phyloP scores from a whole-genome alignment of 352 stramenopile genomes.

The Phytophthora megakarya region DNA sequence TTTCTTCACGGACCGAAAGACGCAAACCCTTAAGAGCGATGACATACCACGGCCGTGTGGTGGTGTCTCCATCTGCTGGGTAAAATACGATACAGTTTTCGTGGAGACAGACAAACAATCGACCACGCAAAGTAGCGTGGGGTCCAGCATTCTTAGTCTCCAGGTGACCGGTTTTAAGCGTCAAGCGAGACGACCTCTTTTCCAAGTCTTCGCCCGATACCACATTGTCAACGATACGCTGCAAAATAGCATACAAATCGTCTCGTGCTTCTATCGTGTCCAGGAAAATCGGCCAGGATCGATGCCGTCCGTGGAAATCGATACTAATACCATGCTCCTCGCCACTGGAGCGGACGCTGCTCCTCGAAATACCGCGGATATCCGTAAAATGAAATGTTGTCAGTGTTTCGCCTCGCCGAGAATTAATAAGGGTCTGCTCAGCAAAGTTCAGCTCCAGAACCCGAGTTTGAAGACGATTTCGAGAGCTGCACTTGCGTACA shows the following conservation, averaged over 20 bases:
- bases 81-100: conserved; percentile 85
- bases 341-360: conserved; percentile 40
- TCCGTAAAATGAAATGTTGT: conserved; percentile 80
- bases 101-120: conserved; percentile 77
- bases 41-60: conserved; percentile 79
- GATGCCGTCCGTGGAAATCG: conserved; percentile 64
- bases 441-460: conserved; percentile 89
- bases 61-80: conserved; percentile 68
- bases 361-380: conserved; percentile 51
- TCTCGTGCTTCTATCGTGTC: conserved; percentile 75
- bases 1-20: conserved; percentile 69
- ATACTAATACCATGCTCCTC: conserved; percentile 77
- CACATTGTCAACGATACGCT: conserved; percentile 73
- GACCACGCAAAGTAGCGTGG: conserved; percentile 75
- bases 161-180: conserved; percentile 73
- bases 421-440: conserved; percentile 83
- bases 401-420: conserved; percentile 75
- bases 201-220: conserved; percentile 71
- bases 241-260: conserved; percentile 70
- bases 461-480: conserved; percentile 82
- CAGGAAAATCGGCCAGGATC: conserved; percentile 80
- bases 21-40: conserved; percentile 67
- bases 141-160: conserved; percentile 79
- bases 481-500: conserved; percentile 77
- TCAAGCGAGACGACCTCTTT: conserved; percentile 66